Base-by-base conservation (phyloP, 2,329 filamentous ascomycete species). In the Fusarium coffeatum region DNA sequence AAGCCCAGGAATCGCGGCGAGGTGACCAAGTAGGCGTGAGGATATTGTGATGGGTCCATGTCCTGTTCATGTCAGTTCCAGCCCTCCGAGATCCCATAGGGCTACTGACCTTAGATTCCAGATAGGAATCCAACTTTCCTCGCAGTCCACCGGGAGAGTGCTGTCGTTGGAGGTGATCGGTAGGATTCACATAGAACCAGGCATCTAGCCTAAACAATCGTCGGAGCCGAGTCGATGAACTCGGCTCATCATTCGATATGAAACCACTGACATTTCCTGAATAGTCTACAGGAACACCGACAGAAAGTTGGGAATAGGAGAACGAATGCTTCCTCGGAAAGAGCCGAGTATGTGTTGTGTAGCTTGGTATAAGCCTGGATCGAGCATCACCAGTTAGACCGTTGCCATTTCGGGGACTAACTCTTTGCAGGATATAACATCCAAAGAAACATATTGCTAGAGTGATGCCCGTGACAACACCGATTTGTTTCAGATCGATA, bases 11-110 rank as follows among this genome's bases (percentile, higher is more conserved):
- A 90, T 30, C 85, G 85, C 8, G 91, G 87, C 6, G 90, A 90
- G 3, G 92, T 94, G 23, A 93, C 83, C 6, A 94, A 82, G 72
- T 93, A 93, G 1, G 89, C 90, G 72, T 89, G 84, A 13, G 89
- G 87, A 79, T 91, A 94, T 47, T 84, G 80, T 3, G 82, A 75
- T 51, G 87, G 86, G 61, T 89, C 82, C n/a, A 88, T 81, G 15
- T 83, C 83, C 87, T 93, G 73, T 64, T 57, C 71, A 37, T 37
- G 41, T 70, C 51, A 77, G 66, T 25, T 67, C 41, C 34, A 11
- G 6, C 23, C 32, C 13, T 16, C 7, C 15, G 16, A 16, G 10
- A 10, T 10, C 10, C 12, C 5, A 46, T 16, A 10, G 2, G 13
- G 22, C 20, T 8, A 59, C 82, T 66, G 74, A 90, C 88, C 81